These are phyloP conservation scores for Petrea volubilis DNA, from an alignment of 257 asterid species.

Conservation along the genomic window DNA sequence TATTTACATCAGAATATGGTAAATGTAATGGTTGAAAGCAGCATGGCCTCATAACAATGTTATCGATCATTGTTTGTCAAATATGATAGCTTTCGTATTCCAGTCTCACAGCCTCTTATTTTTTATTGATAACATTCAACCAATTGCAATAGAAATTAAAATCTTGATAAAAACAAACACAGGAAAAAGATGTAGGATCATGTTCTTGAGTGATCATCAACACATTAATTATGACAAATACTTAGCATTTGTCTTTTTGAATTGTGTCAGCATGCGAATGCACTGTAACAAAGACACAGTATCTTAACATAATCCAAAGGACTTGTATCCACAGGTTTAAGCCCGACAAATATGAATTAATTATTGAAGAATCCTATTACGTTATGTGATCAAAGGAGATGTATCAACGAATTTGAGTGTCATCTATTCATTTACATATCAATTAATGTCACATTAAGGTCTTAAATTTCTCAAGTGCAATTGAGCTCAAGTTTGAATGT, in stretches of 20 bases:
- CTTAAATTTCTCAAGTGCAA: not conserved
- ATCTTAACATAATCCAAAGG: constrained; percentile 6
- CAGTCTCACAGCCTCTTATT: constrained; percentile 11
- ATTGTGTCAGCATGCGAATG: constrained; percentile 29
- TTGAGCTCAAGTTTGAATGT: not conserved
- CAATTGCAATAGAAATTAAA: constrained; percentile 22
- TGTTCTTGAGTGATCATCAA: constrained; percentile 30
- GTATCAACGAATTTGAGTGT: not conserved
- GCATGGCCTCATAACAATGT: too few relatives aligned
- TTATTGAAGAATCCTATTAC: not conserved
- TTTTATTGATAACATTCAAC: constrained; percentile 23
- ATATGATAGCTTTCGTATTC: constrained; percentile 26
- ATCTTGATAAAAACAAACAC: constrained; percentile 18
- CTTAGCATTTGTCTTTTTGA: constrained; percentile 45
- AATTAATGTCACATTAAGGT: not conserved
- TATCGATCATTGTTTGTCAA: not conserved
- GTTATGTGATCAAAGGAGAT: not conserved
- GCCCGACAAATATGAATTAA: not conserved
- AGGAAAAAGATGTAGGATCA: constrained; percentile 32
- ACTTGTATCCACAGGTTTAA: constrained; percentile 19
- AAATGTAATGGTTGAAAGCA: not conserved
- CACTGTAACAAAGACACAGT: not conserved
- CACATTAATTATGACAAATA: constrained; percentile 40
- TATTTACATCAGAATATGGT: not conserved
- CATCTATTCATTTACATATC: not conserved